Base-by-base conservation (phyloP, 2,329 filamentous ascomycete genomes). In the Alternaria ethzedia region DNA sequence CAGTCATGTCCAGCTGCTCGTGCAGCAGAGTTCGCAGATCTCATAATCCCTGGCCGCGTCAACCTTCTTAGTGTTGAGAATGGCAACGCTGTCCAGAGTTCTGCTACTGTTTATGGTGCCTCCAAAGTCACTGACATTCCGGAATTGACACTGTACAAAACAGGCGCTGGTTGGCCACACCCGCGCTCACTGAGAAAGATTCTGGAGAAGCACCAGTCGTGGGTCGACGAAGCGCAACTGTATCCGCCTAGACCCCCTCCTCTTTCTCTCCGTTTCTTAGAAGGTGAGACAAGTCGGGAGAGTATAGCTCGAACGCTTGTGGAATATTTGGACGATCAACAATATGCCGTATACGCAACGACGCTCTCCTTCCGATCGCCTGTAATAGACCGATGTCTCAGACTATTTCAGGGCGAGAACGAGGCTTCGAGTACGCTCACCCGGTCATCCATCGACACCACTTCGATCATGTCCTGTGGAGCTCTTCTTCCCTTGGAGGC, bases 381-480 rank as follows among this genome's bases (percentile, higher is more conserved):
- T 17, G 17, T 11, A 5, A 9, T 54, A 26, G 36, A 54, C 25
- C 36, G 10, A 25, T 45, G 44, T 9, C 17, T 59, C 25, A 52
- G 30, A 7, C 25, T 25, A 7, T 32, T 44, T 13, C 10, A 17
- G 44, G 21, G n/a, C 15, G 3, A 26, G 6, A 45, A 21, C 5
- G 43, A 30, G 17, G 7, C 20, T 10, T 20, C 41, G 13, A 54
- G 15, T n/a, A 25, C 47, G 15, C 20, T 45, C 17, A 12, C 25
- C 13, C 10, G 43, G 6, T 10, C 17, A 17, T 20, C 47, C 26
- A 15, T 0, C 3, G 17, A 15, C 12, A 54, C 10, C 12, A 45
- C 17, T 26, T 57, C 52, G 28, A 50, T 61, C 32, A 61, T 57
- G 59, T 52, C 44, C 11, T 61, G 44, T 26, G 59, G 52, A 13